phyloP scores from a whole-genome alignment of 352 stramenopile genomes.

The Globisporangium cylindrosporum region DNA sequence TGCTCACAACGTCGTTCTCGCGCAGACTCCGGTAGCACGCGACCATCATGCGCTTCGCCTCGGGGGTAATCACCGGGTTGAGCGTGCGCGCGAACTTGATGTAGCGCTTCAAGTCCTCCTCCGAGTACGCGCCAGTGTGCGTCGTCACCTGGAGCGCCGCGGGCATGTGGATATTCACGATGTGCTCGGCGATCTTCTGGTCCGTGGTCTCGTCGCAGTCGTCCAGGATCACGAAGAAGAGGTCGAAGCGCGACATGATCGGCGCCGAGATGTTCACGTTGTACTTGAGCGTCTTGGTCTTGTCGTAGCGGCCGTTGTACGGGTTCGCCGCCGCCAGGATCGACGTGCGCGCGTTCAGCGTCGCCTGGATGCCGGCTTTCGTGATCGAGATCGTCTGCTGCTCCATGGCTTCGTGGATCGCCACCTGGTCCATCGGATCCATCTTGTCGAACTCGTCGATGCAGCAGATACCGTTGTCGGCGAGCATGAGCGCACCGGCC shows the following conservation, averaged over 20 bases:
- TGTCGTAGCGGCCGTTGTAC: slow-evolving; percentile 93
- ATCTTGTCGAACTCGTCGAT: slow-evolving; percentile 99
- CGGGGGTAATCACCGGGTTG: slow-evolving; percentile 63
- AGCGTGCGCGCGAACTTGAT: slow-evolving; percentile 88
- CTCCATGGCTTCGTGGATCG: slow-evolving; percentile 99
- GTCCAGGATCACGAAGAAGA: slow-evolving; percentile 99
- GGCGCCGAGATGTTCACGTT: slow-evolving; percentile 92
- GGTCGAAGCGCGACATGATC: slow-evolving; percentile 99
- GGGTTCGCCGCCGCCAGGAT: slow-evolving; percentile 99
- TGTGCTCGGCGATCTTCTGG: slow-evolving; percentile 95
- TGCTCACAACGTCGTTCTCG: slow-evolving; percentile 93
- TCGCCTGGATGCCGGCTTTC: slow-evolving; percentile 99
- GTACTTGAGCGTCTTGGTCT: slow-evolving; percentile 89
- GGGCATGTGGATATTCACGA: slow-evolving; percentile 95
- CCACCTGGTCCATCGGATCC: slow-evolving; percentile 96
- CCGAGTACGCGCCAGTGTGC: slow-evolving; percentile 42
- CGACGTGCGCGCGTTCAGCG: slow-evolving; percentile 98
- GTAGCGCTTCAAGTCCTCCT: slow-evolving; percentile 94
- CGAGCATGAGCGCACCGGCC: slow-evolving; percentile 96
- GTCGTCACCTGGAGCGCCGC: slow-evolving; percentile 40
- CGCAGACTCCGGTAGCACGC: slow-evolving; percentile 97
- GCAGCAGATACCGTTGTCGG: slow-evolving; percentile 98
- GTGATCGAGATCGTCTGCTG: slow-evolving; percentile 99
- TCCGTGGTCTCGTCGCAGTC: slow-evolving; percentile 96
- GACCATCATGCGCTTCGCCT: slow-evolving; percentile 91